These are phyloP conservation scores for Colletotrichum higginsianum DNA, from an alignment of 2,329 filamentous ascomycete genomes.

Conservation along the genomic window DNA sequence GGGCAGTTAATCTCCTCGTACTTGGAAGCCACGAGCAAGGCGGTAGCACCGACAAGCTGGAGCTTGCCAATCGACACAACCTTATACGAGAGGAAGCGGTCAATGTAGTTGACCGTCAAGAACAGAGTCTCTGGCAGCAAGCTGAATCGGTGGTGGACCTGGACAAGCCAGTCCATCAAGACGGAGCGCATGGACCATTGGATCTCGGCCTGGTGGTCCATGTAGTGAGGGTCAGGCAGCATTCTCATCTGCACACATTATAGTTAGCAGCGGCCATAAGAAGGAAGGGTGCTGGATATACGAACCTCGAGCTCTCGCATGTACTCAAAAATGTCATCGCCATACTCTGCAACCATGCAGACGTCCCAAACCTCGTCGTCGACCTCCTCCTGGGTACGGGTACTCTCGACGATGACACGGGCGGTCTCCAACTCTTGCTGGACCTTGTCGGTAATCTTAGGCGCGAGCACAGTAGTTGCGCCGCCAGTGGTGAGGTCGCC, in stretches of 20 bases:
- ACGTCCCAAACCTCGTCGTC: slow-evolving; percentile 94
- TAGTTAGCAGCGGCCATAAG: slow-evolving; percentile 44
- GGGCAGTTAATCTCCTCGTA: slow-evolving; percentile 99
- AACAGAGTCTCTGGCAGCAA: slow-evolving; percentile 96
- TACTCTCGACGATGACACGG: slow-evolving; percentile 76
- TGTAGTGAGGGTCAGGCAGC: slow-evolving; percentile 92
- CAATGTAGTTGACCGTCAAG: slow-evolving; percentile 95
- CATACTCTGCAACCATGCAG: slow-evolving; percentile 98
- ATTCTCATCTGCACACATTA: slow-evolving; percentile 73
- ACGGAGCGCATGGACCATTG: slow-evolving; percentile 99
- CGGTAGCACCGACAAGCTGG: slow-evolving; percentile 95
- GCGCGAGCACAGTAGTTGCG: slow-evolving; percentile 75
- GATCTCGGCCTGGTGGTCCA: slow-evolving; percentile 97
- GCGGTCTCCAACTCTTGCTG: slow-evolving; percentile 80
- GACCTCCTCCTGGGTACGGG: slow-evolving; percentile 79
- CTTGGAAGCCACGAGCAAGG: slow-evolving; percentile 95
- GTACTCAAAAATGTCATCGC: slow-evolving; percentile 94
- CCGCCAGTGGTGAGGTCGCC: slow-evolving; percentile 72
- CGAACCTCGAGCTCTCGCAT: slow-evolving; percentile 90
- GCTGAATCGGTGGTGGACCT: slow-evolving; percentile 93
- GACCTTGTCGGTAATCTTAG: slow-evolving; percentile 78
- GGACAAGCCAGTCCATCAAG: slow-evolving; percentile 97
- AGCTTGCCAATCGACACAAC: slow-evolving; percentile 95
- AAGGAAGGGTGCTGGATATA: slow-evolving; percentile 27
- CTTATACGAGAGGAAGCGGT: slow-evolving; percentile 95